Base-by-base conservation (phyloP, 78 protist genomes). In the Guillardia theta region DNA sequence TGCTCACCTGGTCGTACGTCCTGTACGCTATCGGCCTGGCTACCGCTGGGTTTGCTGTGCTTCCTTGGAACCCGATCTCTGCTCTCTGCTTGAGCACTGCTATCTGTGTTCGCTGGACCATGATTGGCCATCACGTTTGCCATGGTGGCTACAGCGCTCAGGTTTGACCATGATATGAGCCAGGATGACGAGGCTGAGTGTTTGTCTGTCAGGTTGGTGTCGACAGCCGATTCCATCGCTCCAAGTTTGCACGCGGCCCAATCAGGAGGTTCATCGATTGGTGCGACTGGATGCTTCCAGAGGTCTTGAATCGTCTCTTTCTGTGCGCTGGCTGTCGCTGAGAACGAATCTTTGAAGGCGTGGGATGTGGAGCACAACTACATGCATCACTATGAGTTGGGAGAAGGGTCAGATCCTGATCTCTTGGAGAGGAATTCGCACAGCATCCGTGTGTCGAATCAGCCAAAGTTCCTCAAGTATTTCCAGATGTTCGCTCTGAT, bases 201-300 rank as follows among this genome's bases (percentile, higher is more conserved):
- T n/a, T n/a, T n/a, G 70, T 58, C 21, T 30, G 21, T 30, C 70
- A 58, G 70, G 83, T 70, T 6, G 83, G 83, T 22, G 36, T 70
- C 83, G 83, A 70, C 83, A 70, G 18, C 76, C 19, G 64, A 27
- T 80, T 80, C 90, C 50, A 44, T 36, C 5, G 43, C 41, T 5
- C n/a, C 64, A 70, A 33, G 46, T 94, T 94, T 27, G 95, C 93
- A 0, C 41, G 50, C 30, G 95, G 95, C 21, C 36, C 80, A 21
- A 9, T 83, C 39, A 43, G 88, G 21, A 92, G 95, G 46, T 39
- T n/a, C 12, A 4, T 27, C 47, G 95, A 94, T 48, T 94, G 95
- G 95, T 41, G 88, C 92, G 95, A 94, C 94, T 94, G 93, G 94
- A 94, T 94, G 95, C 95, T 88, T 4, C 95, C 95, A 41, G 95